Conservation (phyloP, 768 basidiomycete species). For the Trametes elegans region DNA sequence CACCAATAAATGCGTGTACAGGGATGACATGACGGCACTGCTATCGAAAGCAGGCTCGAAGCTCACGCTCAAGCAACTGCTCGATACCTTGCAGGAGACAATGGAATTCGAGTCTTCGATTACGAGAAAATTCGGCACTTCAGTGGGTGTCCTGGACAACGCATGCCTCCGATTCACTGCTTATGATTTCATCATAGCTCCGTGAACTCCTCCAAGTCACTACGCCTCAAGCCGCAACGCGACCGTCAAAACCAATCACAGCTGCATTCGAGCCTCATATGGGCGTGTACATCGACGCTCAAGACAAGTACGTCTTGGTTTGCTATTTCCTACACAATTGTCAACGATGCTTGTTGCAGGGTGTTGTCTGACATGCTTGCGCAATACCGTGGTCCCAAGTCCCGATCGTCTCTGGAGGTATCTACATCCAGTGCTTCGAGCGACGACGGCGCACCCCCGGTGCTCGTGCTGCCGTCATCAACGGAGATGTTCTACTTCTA, state of each 20-base stretch:
- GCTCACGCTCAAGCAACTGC: slow-evolving; percentile 71
- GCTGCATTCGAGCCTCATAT: slow-evolving; percentile 93
- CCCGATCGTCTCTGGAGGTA: slow-evolving; percentile 68
- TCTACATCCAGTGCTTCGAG: slow-evolving; percentile 39
- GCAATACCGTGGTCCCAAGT: slow-evolving; percentile 63
- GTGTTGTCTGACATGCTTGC: slow-evolving; percentile 89
- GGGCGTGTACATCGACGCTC: slow-evolving; percentile 91
- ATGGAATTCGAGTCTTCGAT: slow-evolving; percentile 86
- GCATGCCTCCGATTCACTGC: background rate
- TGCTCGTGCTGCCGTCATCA: slow-evolving; percentile 85
- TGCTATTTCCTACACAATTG: background rate
- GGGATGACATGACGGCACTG: slow-evolving; percentile 81
- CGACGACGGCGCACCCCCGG: slow-evolving; percentile 45
- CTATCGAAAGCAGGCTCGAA: slow-evolving; percentile 75
- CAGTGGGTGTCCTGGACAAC: slow-evolving; percentile 47
- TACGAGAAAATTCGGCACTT: slow-evolving; percentile 76
- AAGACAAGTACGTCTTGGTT: slow-evolving; percentile 69
- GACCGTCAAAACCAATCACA: slow-evolving; percentile 67
- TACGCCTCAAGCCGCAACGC: slow-evolving; percentile 46
- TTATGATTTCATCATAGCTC: slow-evolving; percentile 40
- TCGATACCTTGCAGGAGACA: slow-evolving; percentile 85
- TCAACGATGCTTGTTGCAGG: slow-evolving; percentile 51
- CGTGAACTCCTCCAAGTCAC: slow-evolving; percentile 60
- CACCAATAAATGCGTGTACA: slow-evolving; percentile 28
- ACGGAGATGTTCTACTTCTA: slow-evolving; percentile 98